A percentile compares a stretch with the other conserved stretches of the same genome.
Conservation (phyloP, 176 grass and related monocot genomes). For the Metroxylon sagu region DNA sequence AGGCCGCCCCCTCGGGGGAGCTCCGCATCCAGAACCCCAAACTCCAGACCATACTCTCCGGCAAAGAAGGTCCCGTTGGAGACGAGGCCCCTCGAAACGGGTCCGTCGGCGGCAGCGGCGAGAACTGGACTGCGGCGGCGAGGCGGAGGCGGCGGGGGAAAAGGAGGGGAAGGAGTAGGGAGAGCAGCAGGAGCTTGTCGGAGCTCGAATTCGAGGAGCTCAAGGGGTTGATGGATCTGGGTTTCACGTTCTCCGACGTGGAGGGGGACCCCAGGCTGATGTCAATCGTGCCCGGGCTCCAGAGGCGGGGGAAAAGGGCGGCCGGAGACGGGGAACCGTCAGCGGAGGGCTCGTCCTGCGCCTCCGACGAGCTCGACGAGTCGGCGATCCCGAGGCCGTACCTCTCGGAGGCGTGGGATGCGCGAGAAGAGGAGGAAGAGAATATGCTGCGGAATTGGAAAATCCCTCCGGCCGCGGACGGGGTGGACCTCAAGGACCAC, state of each 20-base stretch:
- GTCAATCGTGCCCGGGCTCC: slow-evolving; percentile 67
- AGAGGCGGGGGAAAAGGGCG: background rate
- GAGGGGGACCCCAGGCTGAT: slow-evolving; percentile 41
- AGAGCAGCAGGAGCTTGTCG: slow-evolving; percentile 54
- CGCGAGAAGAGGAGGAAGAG: slow-evolving; percentile 34
- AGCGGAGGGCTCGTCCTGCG: background rate
- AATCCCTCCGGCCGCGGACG: slow-evolving; percentile 31
- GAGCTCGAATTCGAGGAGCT: slow-evolving; percentile 91
- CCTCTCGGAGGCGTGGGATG: slow-evolving; percentile 79
- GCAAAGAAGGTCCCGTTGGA: slow-evolving; percentile 31
- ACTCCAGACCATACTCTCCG: slow-evolving; percentile 57
- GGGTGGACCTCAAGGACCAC: slow-evolving; percentile 58
- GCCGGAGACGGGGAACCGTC: slow-evolving; percentile 10
- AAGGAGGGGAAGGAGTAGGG: background rate
- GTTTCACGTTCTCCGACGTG: slow-evolving; percentile 70
- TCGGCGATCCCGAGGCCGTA: slow-evolving; percentile 38
- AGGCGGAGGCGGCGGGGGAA: background rate
- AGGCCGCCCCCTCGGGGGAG: background rate
- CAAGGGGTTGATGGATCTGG: slow-evolving; percentile 66
- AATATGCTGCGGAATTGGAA: slow-evolving; percentile 42
- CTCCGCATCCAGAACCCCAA: background rate
- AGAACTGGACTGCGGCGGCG: background rate
- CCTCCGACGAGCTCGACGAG: background rate
- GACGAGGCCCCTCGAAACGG: slow-evolving; percentile 5
- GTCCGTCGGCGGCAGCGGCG: background rate